Base-by-base conservation (phyloP, 148 eudicot species). In the Rhododendron ferrugineum region DNA sequence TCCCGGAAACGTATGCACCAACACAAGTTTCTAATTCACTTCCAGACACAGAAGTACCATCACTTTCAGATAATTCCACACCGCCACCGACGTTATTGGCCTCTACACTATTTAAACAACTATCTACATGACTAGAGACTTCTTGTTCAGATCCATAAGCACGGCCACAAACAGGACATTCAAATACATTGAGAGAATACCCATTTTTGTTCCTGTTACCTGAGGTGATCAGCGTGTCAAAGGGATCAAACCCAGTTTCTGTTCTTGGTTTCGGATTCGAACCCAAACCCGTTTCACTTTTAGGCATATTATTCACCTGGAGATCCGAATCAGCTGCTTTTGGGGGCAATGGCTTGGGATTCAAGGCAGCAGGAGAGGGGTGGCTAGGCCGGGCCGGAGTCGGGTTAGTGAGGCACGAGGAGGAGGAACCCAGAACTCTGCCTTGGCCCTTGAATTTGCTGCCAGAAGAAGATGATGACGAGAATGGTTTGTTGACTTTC, bases 391-490 rank as follows among this genome's bases (percentile, higher is more conserved):
- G 89, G 73, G 74, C 37, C 2, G 49, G 85, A 72, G 75, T 83
- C 10, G 90, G 88, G 86, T 89, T 83, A 16, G 86, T 34, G 18
- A 90, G 81, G 42, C 87, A 87, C 6, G 94, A 90, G n/a, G 98
- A 90, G 22, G 94, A 90, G 11, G 94, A 91, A 23, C 99, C 99
- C 70, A 97, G 83, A 32, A 93, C 95, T 76, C 98, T 89, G 85
- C 95, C 98, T 88, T 87, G 98, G 86, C 99, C 99, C 81, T 93
- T 92, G 88, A 97, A 97, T 90, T 90, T 92, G 18, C 94, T 92
- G 18, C 94, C 93, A 36, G 98, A 95, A 4, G 98, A 92, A 5
- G 96, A 95, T 2, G 98, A 91, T 26, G 98, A 92, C 5, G 96
- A 50, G 79, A 93, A 86, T 37, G 91, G 93, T 44, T 88, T 92